A percentile compares a stretch with the other conserved stretches of the same genome.
These are phyloP conservation scores for Penicillium glabrum DNA, from an alignment of 2,329 filamentous ascomycete genomes.

Conservation along the genomic window DNA sequence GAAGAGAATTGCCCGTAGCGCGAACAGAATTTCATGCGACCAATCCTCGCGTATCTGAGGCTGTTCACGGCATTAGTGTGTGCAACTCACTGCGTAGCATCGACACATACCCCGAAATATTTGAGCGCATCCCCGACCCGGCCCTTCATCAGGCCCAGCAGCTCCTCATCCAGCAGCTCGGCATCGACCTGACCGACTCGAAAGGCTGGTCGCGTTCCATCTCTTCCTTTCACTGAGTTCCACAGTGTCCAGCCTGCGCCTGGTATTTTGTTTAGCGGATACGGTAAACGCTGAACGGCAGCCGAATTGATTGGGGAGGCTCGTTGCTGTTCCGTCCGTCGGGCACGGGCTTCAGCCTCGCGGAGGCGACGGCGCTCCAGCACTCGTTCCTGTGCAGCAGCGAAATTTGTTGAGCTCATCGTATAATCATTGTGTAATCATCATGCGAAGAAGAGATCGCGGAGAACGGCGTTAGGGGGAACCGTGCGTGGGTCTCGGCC, in stretches of 20 bases:
- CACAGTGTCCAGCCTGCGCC: conserved; percentile 54
- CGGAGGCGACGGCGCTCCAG: conserved; percentile 75
- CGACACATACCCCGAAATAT: conserved; percentile 67
- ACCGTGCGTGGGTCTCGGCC: conserved; percentile 2
- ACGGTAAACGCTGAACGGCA: conserved; percentile 59
- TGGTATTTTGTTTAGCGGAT: conserved; percentile 60
- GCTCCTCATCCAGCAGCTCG: conserved; percentile 89
- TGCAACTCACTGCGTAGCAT: not conserved
- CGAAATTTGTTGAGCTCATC: conserved; percentile 70
- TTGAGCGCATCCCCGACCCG: conserved; percentile 88
- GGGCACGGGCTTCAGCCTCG: conserved; percentile 64
- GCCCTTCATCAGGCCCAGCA: conserved; percentile 77
- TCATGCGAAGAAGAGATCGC: not conserved
- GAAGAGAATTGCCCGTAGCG: conserved; percentile 76
- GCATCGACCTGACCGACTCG: conserved; percentile 95
- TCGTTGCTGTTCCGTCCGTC: conserved; percentile 43
- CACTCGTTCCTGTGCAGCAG: conserved; percentile 84
- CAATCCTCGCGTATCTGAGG: conserved; percentile 79
- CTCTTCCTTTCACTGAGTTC: conserved; percentile 70
- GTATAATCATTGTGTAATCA: conserved; percentile 34
- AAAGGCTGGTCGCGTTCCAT: conserved; percentile 81
- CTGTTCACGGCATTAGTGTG: conserved; percentile 22
- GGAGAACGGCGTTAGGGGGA: not conserved
- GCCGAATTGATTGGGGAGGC: conserved; percentile 54
- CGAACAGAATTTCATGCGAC: conserved; percentile 78